Evolutionary conservation across 345 rosid species (phyloP).

Genomic region (Eucalyptus pauciflora): DNA sequence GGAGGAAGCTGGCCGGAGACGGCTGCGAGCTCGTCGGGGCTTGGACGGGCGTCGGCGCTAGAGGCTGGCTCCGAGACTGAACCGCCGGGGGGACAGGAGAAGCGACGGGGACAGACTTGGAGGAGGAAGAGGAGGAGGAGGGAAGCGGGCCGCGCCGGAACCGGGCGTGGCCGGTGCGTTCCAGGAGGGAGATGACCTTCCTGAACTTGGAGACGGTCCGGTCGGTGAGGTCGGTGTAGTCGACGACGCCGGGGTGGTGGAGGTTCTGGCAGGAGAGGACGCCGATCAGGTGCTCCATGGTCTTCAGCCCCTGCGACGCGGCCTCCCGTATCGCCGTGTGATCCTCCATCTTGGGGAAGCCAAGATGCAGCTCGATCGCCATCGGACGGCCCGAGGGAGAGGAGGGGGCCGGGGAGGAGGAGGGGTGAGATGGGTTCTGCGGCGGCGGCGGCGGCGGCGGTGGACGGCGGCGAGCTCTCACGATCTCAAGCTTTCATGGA

Average conservation of each 20-base stretch:
- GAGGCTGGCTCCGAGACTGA: neutral
- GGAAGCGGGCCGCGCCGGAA: conserved; percentile 72
- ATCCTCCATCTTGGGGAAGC: conserved; percentile 58
- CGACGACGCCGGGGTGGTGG: conserved; percentile 22
- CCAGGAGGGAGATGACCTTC: conserved; percentile 60
- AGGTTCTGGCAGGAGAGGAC: conserved; percentile 29
- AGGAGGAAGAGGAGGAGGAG: conserved; percentile 10
- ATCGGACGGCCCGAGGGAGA: neutral
- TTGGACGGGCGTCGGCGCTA: neutral
- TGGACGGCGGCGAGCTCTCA: neutral
- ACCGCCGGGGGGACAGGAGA: neutral
- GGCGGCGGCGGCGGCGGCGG: neutral
- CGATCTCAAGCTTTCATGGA: neutral
- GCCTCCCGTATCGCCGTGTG: conserved; percentile 75
- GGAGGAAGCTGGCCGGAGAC: conserved; percentile 24
- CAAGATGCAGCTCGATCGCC: conserved; percentile 55
- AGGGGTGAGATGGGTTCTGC: neutral
- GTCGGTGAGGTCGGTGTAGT: conserved; percentile 58
- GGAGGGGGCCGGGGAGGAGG: neutral
- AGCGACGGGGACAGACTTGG: conserved; percentile 5
- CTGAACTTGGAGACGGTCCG: conserved; percentile 72
- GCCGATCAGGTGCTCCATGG: conserved; percentile 75
- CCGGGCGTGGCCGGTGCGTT: conserved; percentile 79
- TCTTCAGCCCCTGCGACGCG: conserved; percentile 69
- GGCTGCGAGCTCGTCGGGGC: neutral